These are phyloP conservation scores for Ceratobasidium sp. DNA, from an alignment of 1,284 basidiomycete species.

Conservation along the genomic window DNA sequence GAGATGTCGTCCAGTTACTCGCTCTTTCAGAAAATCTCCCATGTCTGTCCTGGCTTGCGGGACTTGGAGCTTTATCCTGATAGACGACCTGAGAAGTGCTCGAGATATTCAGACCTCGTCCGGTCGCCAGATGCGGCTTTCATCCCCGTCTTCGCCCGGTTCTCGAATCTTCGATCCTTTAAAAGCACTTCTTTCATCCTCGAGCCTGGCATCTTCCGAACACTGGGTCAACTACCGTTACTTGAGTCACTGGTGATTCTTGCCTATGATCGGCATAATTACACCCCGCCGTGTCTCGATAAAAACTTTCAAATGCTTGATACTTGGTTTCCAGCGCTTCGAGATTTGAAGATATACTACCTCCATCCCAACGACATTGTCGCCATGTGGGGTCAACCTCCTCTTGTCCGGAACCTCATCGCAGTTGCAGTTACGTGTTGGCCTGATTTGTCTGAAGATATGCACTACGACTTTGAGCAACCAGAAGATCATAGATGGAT, in stretches of 20 bases:
- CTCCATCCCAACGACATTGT: neutral
- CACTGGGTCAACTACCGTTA: neutral
- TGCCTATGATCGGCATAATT: neutral
- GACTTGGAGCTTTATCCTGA: slow-evolving; percentile 8
- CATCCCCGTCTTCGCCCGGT: neutral
- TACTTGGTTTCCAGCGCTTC: neutral
- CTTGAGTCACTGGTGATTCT: slow-evolving; percentile 12
- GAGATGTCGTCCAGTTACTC: too few species aligned
- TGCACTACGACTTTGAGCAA: too few species aligned
- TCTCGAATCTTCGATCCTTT: neutral
- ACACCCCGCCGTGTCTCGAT: neutral
- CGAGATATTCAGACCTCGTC: neutral
- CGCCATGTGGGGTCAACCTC: neutral
- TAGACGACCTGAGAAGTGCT: too few species aligned
- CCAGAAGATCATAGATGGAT: too few species aligned
- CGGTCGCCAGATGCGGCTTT: neutral
- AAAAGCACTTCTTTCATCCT: neutral
- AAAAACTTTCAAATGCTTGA: neutral
- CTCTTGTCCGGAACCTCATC: neutral
- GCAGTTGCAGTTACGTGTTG: neutral
- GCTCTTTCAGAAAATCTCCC: neutral
- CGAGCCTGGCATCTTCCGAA: neutral
- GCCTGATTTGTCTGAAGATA: too few species aligned
- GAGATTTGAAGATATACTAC: neutral
- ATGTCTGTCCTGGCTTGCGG: neutral